Evolutionary conservation across 2,329 filamentous ascomycete species (phyloP).

Genomic region (Pseudonectria foliicola): DNA sequence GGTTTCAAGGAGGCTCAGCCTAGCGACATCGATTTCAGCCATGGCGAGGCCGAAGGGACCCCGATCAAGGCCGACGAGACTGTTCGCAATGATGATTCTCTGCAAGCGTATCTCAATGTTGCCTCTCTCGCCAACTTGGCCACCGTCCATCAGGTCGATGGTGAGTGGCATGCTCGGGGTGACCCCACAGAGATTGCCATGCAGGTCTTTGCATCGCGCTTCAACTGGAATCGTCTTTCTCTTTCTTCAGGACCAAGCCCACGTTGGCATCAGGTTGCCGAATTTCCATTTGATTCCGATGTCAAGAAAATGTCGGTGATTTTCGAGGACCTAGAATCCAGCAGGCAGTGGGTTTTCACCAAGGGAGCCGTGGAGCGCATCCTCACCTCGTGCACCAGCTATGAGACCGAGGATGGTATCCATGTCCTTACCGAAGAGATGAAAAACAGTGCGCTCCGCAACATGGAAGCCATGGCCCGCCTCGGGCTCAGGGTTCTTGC

Average conservation of each 20-base stretch:
- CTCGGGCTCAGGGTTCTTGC: slow-evolving; percentile 64
- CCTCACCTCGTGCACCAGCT: slow-evolving; percentile 51
- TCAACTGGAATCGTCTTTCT: slow-evolving; percentile 52
- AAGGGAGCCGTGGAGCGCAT: slow-evolving; percentile 66
- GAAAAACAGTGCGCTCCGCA: slow-evolving; percentile 50
- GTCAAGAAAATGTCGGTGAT: slow-evolving; percentile 74
- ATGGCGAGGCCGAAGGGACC: slow-evolving; percentile 21
- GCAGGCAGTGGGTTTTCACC: slow-evolving; percentile 46
- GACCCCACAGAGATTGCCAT: slow-evolving; percentile 65
- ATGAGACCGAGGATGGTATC: slow-evolving; percentile 37
- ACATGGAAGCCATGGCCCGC: slow-evolving; percentile 61
- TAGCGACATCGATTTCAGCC: slow-evolving; percentile 27
- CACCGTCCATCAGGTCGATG: slow-evolving; percentile 48
- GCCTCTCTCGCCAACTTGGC: slow-evolving; percentile 61
- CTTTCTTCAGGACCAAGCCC: slow-evolving; percentile 43
- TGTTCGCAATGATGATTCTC: slow-evolving; percentile 36
- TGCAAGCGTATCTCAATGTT: slow-evolving; percentile 53
- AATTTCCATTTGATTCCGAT: slow-evolving; percentile 68
- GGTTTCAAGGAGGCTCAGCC: slow-evolving; percentile 30
- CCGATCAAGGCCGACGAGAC: slow-evolving; percentile 21
- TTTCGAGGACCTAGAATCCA: slow-evolving; percentile 38
- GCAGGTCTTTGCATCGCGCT: slow-evolving; percentile 65
- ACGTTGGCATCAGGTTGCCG: slow-evolving; percentile 52
- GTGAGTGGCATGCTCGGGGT: slow-evolving; percentile 55
- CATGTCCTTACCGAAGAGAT: slow-evolving; percentile 45